Evolutionary conservation across 495 filamentous ascomycete genomes (phyloP).

Genomic region (Endocarpon pusillum): DNA sequence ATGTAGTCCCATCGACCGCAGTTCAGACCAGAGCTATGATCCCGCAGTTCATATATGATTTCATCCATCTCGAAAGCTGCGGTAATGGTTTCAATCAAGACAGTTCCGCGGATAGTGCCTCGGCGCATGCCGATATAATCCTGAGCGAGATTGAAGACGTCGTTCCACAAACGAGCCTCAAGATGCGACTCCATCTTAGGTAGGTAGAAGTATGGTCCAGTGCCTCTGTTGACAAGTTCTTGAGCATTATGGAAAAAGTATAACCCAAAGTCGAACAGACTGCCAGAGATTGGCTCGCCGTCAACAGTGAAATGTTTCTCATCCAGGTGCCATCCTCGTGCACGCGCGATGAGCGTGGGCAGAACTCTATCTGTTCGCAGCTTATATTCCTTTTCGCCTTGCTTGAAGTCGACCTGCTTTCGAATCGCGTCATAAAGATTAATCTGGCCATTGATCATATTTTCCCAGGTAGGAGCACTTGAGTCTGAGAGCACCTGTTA

Average conservation of each 20-base stretch:
- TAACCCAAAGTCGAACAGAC: constrained; percentile 92
- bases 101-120: constrained; percentile 87
- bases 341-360: constrained; percentile 72
- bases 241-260: constrained; percentile 99
- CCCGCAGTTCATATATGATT: constrained; percentile 98
- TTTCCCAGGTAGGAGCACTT: constrained; percentile 94
- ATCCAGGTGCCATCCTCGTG: constrained; percentile 86
- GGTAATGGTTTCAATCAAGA: constrained; percentile 94
- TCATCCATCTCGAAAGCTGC: constrained; percentile 99
- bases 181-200: constrained; percentile 99
- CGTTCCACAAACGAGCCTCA: constrained; percentile 96
- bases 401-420: constrained; percentile 90
- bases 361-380: constrained; percentile 70
- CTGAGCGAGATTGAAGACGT: constrained; percentile 93
- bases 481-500: constrained; percentile 45
- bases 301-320: constrained; percentile 98
- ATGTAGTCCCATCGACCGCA: constrained; percentile 99
- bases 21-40: constrained; percentile 92
- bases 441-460: constrained; percentile 97
- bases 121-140: constrained; percentile 78
- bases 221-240: constrained; percentile 67
- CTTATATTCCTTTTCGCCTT: constrained; percentile 90
- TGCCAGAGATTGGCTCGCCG: constrained; percentile 84
- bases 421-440: constrained; percentile 97
- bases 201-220: constrained; percentile 96